These are phyloP conservation scores for Exophiala lecanii-corni DNA, from an alignment of 2,329 filamentous ascomycete genomes.

Conservation along the genomic window DNA sequence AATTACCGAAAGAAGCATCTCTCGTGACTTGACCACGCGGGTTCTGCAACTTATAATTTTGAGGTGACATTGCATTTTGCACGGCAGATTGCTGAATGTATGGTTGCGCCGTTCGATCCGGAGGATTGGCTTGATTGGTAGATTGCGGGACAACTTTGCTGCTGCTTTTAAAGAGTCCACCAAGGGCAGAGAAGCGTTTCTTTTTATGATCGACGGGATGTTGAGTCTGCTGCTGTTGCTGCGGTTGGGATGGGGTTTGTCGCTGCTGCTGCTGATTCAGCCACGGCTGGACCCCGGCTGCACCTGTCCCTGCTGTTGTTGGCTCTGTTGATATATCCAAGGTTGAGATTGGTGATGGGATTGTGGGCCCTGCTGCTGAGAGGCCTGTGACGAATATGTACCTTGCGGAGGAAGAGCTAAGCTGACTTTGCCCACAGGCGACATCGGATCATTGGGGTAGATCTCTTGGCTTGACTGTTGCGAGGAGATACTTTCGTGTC, in stretches of 20 bases:
- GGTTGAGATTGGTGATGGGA: neutral
- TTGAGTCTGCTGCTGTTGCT: neutral
- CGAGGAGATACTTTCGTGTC: slow-evolving; percentile 20
- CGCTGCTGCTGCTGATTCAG: slow-evolving; percentile 6
- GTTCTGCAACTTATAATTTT: neutral
- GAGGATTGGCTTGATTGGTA: slow-evolving; percentile 1
- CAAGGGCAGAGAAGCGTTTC: slow-evolving; percentile 23
- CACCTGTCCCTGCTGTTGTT: neutral
- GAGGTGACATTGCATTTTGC: neutral
- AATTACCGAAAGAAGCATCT: neutral
- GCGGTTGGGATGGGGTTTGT: slow-evolving; percentile 4
- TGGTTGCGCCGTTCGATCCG: neutral
- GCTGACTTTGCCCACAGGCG: slow-evolving; percentile 10
- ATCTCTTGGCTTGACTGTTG: slow-evolving; percentile 16
- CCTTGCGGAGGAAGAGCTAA: too few relatives aligned
- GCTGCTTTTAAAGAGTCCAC: slow-evolving; percentile 17
- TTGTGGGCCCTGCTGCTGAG: neutral
- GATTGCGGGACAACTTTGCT: slow-evolving; percentile 6
- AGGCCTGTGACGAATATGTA: too few relatives aligned
- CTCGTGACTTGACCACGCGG: neutral
- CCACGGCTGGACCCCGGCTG: too few relatives aligned
- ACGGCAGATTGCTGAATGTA: slow-evolving; percentile 1
- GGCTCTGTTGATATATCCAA: neutral
- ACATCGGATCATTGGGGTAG: too few relatives aligned
- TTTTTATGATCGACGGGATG: slow-evolving; percentile 17